These are phyloP conservation scores for Simmondsia chinensis DNA, from an alignment of 148 eudicot genomes.

Conservation along the genomic window DNA sequence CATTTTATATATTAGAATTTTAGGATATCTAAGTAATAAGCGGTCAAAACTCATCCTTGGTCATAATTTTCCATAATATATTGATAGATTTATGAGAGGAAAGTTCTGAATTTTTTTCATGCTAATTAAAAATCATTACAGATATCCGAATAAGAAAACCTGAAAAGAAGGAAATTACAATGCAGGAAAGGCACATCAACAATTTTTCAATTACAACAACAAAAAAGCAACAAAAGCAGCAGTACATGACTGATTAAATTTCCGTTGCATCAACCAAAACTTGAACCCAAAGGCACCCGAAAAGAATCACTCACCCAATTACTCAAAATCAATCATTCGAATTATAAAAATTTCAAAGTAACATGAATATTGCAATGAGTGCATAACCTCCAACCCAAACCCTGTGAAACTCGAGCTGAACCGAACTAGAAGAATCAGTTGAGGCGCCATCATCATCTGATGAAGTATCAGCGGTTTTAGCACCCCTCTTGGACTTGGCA, in stretches of 20 bases:
- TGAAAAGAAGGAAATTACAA: no score
- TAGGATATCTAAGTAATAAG: no score
- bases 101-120: no score
- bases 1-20: no score
- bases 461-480: slow-evolving; percentile 18
- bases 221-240: slow-evolving; percentile 6
- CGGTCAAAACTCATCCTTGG: no score
- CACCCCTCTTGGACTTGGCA: slow-evolving; percentile 35
- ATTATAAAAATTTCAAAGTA: slow-evolving; percentile 13
- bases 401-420: background rate
- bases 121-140: no score
- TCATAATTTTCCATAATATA: no score
- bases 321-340: background rate
- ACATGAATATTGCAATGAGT: slow-evolving; percentile 7
- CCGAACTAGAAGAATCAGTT: slow-evolving; percentile 25
- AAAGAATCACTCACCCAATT: background rate
- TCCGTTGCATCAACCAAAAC: slow-evolving; percentile 17
- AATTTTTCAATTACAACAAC: no score
- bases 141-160: no score
- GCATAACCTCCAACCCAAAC: slow-evolving; percentile 17
- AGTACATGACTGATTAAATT: slow-evolving; percentile 10
- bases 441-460: slow-evolving; percentile 9
- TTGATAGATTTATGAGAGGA: no score
- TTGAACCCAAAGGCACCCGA: slow-evolving; percentile 11
- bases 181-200: no score